Conservation (phyloP, 495 filamentous ascomycete genomes). For the Pyrenula massariospora region DNA sequence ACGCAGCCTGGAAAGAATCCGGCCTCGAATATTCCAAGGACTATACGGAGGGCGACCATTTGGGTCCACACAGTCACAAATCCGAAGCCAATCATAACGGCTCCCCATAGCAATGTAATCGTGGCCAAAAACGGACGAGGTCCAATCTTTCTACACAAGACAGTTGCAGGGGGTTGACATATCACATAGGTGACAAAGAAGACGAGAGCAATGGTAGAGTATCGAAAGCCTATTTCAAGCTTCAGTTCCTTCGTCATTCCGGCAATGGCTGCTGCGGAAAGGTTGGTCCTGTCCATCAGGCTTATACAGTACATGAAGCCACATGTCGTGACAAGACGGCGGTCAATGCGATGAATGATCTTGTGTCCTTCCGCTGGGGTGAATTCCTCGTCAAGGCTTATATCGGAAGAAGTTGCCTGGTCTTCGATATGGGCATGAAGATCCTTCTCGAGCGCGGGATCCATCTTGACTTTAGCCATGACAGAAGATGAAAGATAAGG, state of each 20-base stretch:
- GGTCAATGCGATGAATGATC: slow-evolving; percentile 50
- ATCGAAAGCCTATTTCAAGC: slow-evolving; percentile 29
- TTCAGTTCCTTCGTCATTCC: slow-evolving; percentile 47
- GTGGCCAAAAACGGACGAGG: slow-evolving; percentile 41
- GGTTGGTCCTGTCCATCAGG: slow-evolving; percentile 59
- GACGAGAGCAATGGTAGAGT: slow-evolving; percentile 45
- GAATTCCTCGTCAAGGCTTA: slow-evolving; percentile 20
- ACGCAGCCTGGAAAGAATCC: slow-evolving; percentile 18
- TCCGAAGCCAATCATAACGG: slow-evolving; percentile 42
- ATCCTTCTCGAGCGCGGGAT: neutral
- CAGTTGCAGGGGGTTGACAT: slow-evolving; percentile 49
- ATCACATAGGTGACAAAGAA: slow-evolving; percentile 58
- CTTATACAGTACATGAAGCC: slow-evolving; percentile 55
- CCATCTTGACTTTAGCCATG: neutral
- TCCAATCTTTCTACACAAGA: slow-evolving; percentile 48
- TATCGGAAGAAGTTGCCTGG: neutral
- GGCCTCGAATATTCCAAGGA: slow-evolving; percentile 54
- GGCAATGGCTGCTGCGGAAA: slow-evolving; percentile 50
- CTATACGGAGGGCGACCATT: slow-evolving; percentile 40
- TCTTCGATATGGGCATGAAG: neutral
- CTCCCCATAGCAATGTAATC: slow-evolving; percentile 43
- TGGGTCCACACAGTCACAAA: slow-evolving; percentile 38
- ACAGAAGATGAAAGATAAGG: neutral
- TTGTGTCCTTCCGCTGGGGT: slow-evolving; percentile 21
- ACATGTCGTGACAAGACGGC: slow-evolving; percentile 49